Base-by-base conservation (phyloP, 2,329 filamentous ascomycete genomes). In the Fusarium zealandicum region DNA sequence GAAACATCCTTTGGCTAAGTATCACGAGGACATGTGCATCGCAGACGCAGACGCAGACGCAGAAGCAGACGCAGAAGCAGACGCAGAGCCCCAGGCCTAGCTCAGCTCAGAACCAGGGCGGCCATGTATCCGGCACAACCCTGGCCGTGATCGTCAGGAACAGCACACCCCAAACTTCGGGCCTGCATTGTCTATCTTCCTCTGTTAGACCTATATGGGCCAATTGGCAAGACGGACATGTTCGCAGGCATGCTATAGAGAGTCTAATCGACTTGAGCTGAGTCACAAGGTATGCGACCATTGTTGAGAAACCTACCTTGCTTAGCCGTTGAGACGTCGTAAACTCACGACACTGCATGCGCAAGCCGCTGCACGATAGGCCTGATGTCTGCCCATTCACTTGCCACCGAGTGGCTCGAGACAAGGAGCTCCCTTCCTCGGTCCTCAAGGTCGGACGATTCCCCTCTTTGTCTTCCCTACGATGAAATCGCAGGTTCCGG, bases 71-170 rank as follows among this genome's bases (percentile, higher is more conserved):
- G n/a, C n/a, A n/a, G n/a, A 4, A 4, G 20, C 20, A 20, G 20
- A 20, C 4, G 20, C 20, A 30, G 47, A 35, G 30, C 45, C 35
- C 47, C 57, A 43, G 20, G 43, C 46, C 42, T 36, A 30, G 39
- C 18, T 22, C 54, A 12, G 44, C 22, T 47, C 50, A 61, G 42
- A 50, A 51, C 43, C 46, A 59, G 42, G 17, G 46, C 47, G 39
- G 17, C 14, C 43, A 25, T 39, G 53, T 58, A n/a, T n/a, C 48
- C 32, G 33, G n/a, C 40, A 36, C 16, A 28, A 63, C 56, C 65
- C 61, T 54, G 57, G 65, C 59, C 53, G 20, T 47, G 65, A 68
- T 68, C 65, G 59, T 64, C 65, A 67, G 65, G 65, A 66, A 67
- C 65, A 56, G 47, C 51, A 45, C 60, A 48, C 58, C 64, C 63